These are phyloP conservation scores for Odontarrhena argentea DNA, from an alignment of 345 rosid species.

Conservation along the genomic window DNA sequence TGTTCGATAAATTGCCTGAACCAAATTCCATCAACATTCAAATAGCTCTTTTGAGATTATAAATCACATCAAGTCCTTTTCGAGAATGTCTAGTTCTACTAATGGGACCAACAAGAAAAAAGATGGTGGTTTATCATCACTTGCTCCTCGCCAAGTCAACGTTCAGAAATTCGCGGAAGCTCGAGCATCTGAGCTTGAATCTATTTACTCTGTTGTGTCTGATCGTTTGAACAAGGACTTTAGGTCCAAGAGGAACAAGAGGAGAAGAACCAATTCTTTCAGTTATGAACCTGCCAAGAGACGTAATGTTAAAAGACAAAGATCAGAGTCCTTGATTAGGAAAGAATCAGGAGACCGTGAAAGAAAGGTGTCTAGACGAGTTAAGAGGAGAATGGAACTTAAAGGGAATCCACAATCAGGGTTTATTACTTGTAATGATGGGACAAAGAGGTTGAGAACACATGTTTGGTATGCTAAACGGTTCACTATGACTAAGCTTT, in stretches of 20 bases:
- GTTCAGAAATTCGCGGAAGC: conserved; percentile 72
- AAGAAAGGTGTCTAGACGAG: conserved; percentile 50
- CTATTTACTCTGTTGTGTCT: conserved; percentile 63
- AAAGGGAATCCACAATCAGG: conserved; percentile 62
- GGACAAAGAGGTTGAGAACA: conserved; percentile 84
- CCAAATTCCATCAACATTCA: not conserved
- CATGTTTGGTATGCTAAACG: conserved; percentile 96
- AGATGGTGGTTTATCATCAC: conserved; percentile 25
- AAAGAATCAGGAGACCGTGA: conserved; percentile 32
- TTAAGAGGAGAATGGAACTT: conserved; percentile 64
- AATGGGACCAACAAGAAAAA: conserved; percentile 32
- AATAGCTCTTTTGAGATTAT: not conserved
- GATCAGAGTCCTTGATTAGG: conserved; percentile 35
- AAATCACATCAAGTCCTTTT: not conserved
- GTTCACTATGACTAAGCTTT: conserved; percentile 75
- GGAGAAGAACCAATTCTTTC: conserved; percentile 77
- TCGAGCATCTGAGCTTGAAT: conserved; percentile 67
- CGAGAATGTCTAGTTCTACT: conserved; percentile 23
- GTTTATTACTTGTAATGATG: conserved; percentile 70
- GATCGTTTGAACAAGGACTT: conserved; percentile 60
- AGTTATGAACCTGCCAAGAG: conserved; percentile 55
- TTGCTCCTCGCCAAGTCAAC: conserved; percentile 63
- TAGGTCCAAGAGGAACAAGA: conserved; percentile 65
- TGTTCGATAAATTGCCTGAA: conserved; percentile 38
- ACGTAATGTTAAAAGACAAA: conserved; percentile 52